phyloP scores from a whole-genome alignment of 108 stramenopile species.

The Phaeodactylum tricornutum region DNA sequence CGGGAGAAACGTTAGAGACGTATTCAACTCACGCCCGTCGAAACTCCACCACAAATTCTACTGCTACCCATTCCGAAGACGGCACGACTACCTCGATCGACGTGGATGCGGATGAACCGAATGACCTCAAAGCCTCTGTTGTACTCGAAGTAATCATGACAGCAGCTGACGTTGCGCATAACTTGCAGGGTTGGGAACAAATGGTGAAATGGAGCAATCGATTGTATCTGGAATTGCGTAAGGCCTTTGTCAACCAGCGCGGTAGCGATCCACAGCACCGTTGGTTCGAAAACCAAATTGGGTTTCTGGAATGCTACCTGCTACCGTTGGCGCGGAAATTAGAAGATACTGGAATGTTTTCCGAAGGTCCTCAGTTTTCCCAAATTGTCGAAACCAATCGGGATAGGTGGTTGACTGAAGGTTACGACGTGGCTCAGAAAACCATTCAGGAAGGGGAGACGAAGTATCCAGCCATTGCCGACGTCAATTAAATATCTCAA shows the following conservation, averaged over 20 bases:
- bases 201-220: constrained; percentile 51
- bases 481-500: too few species aligned
- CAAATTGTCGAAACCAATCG: constrained; percentile 22
- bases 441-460: constrained; percentile 17
- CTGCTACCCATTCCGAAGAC: not conserved
- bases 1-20: constrained; percentile 51
- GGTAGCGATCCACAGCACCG: constrained; percentile 49
- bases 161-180: constrained; percentile 64
- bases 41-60: constrained; percentile 5
- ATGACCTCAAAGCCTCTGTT: constrained; percentile 58
- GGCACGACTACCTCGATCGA: not conserved
- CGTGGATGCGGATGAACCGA: constrained; percentile 27
- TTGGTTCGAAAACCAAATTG: constrained; percentile 75
- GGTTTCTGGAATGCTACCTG: constrained; percentile 67
- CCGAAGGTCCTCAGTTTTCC: constrained; percentile 35
- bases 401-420: constrained; percentile 35
- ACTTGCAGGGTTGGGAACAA: constrained; percentile 64
- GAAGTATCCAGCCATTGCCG: constrained; percentile 11
- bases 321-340: constrained; percentile 55
- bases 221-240: constrained; percentile 49
- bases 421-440: constrained; percentile 21
- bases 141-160: constrained; percentile 60
- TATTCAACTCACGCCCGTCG: constrained; percentile 16
- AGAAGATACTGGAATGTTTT: constrained; percentile 56
- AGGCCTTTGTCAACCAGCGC: constrained; percentile 25